phyloP scores from a whole-genome alignment of 208 protist genomes.

The Leishmania mexicana region DNA sequence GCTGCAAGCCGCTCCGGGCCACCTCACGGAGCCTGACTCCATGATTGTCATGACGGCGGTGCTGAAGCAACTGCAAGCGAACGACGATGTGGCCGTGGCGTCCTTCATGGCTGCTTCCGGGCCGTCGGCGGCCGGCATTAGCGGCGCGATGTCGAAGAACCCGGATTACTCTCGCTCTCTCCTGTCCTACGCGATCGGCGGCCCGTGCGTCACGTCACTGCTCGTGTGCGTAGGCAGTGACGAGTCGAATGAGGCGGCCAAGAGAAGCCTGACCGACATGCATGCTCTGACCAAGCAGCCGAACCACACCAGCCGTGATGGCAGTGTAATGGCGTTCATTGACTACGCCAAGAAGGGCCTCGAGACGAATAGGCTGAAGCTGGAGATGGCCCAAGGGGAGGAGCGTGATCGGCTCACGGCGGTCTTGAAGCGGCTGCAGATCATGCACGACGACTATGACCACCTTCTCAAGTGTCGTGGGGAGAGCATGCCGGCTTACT shows the following conservation, averaged over 20 bases:
- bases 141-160: conserved; percentile 37
- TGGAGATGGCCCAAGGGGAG: conserved; percentile 20
- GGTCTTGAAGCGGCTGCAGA: conserved; percentile 22
- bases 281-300: conserved; percentile 40
- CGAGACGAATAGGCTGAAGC: conserved; percentile 23
- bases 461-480: conserved; percentile 18
- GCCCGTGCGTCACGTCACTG: conserved; percentile 46
- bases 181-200: conserved; percentile 57
- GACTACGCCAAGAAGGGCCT: conserved; percentile 47
- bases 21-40: conserved; percentile 28
- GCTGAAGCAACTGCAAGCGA: conserved; percentile 41
- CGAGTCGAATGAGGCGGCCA: conserved; percentile 15
- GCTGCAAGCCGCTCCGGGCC: conserved; percentile 20
- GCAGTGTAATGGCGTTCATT: conserved; percentile 52
- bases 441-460: conserved; percentile 42
- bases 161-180: conserved; percentile 51
- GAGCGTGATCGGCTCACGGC: conserved; percentile 26
- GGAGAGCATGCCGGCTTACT: conserved; percentile 29
- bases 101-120: conserved; percentile 42
- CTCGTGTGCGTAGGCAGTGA: conserved; percentile 43
- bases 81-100: conserved; percentile 50
- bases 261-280: conserved; percentile 30
- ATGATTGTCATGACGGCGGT: conserved; percentile 50
- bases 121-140: conserved; percentile 27
- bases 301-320: conserved; percentile 48